A percentile compares a stretch with the other conserved stretches of the same genome.
phyloP scores from a whole-genome alignment of 2,329 filamentous ascomycete genomes.

The Grosmannia clavigera region DNA sequence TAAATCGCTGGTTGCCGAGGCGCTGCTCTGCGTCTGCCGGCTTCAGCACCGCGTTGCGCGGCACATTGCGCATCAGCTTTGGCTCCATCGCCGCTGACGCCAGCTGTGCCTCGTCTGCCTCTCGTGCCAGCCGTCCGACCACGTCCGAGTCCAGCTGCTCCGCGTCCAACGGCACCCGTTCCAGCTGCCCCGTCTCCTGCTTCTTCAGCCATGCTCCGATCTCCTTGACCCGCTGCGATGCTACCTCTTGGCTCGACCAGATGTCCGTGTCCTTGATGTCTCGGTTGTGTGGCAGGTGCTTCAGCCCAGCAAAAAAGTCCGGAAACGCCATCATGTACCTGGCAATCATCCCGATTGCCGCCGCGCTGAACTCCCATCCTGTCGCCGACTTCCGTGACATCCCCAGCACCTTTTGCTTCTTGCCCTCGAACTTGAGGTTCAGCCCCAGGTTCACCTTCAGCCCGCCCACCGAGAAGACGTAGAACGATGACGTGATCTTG shows the following conservation, averaged over 20 bases:
- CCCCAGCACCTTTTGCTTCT: constrained; percentile 88
- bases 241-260: constrained; percentile 60
- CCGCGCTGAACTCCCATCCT: constrained; percentile 91
- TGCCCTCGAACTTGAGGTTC: constrained; percentile 93
- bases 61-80: constrained; percentile 68
- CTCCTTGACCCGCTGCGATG: constrained; percentile 76
- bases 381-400: constrained; percentile 78
- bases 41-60: constrained; percentile 76
- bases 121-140: constrained; percentile 66
- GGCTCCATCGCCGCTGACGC: constrained; percentile 40
- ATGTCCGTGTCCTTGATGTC: constrained; percentile 77
- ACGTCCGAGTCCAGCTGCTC: constrained; percentile 90
- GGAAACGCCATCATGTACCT: constrained; percentile 92
- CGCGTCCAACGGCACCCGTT: constrained; percentile 89
- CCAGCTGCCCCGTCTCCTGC: constrained; percentile 81
- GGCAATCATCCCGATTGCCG: constrained; percentile 67
- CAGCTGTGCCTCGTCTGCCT: constrained; percentile 48
- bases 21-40: constrained; percentile 94
- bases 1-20: constrained; percentile 71
- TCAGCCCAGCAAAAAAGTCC: constrained; percentile 84
- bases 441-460: constrained; percentile 81
- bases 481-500: constrained; percentile 92
- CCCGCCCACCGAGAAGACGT: constrained; percentile 57
- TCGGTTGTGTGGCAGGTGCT: constrained; percentile 72
- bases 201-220: constrained; percentile 89